Evolutionary conservation across 2,329 filamentous ascomycete species (phyloP).

Genomic region (Aspergillus thermomutatus): DNA sequence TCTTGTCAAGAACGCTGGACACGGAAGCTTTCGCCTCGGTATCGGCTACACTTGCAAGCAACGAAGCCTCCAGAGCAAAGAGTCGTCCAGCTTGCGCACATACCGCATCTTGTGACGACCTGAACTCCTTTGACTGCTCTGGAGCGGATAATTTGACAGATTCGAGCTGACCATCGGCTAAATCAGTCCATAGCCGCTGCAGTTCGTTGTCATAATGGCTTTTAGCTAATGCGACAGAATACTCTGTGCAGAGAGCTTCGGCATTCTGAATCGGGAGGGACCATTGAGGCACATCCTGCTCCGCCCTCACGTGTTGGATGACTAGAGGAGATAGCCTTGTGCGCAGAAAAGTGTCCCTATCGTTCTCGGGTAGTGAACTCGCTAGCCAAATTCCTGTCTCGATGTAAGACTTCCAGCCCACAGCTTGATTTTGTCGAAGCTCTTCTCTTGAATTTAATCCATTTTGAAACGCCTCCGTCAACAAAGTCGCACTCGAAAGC

Average conservation of each 20-base stretch:
- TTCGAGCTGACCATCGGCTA: slow-evolving; percentile 61
- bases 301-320: slow-evolving; percentile 51
- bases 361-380: slow-evolving; percentile 46
- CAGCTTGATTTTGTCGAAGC: slow-evolving; percentile 61
- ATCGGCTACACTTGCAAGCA: slow-evolving; percentile 28
- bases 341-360: slow-evolving; percentile 44
- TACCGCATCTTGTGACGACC: slow-evolving; percentile 67
- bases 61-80: slow-evolving; percentile 53
- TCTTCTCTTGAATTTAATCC: slow-evolving; percentile 76
- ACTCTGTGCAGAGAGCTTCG: slow-evolving; percentile 37
- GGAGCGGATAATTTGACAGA: slow-evolving; percentile 72
- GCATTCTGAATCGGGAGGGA: slow-evolving; percentile 43
- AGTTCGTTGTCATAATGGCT: slow-evolving; percentile 49
- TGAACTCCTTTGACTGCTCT: slow-evolving; percentile 75
- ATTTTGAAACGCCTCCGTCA: slow-evolving; percentile 65
- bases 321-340: slow-evolving; percentile 52
- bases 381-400: slow-evolving; percentile 57
- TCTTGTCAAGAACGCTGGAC: slow-evolving; percentile 34
- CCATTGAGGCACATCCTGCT: slow-evolving; percentile 48
- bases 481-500: slow-evolving; percentile 53
- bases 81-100: slow-evolving; percentile 66
- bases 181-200: slow-evolving; percentile 57
- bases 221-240: slow-evolving; percentile 35
- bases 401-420: slow-evolving; percentile 75
- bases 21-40: slow-evolving; percentile 22